phyloP scores from a whole-genome alignment of 2,329 filamentous ascomycete genomes.

The Teratosphaeria gauchensis region DNA sequence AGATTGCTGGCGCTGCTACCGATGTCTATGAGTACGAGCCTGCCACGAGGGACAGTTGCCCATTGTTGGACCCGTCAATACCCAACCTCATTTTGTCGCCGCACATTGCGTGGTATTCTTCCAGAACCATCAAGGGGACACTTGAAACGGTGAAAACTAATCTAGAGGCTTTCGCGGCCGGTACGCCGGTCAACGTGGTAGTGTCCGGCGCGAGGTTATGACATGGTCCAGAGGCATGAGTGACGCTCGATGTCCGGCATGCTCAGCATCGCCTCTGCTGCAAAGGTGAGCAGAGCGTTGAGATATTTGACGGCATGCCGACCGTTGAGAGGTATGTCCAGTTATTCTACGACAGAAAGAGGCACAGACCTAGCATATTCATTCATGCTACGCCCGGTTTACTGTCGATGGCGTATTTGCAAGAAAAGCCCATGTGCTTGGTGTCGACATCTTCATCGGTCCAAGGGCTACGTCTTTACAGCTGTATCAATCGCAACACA shows the following conservation, averaged over 20 bases:
- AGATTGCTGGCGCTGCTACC: conserved; percentile 40
- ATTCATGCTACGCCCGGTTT: not conserved
- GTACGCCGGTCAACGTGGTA: conserved; percentile 31
- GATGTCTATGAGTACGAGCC: conserved; percentile 43
- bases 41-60: conserved; percentile 33
- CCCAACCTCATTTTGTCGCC: conserved; percentile 44
- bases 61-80: conserved; percentile 35
- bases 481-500: too few species aligned
- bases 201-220: conserved; percentile 9
- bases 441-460: too few species aligned
- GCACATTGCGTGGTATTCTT: conserved; percentile 45
- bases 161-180: conserved; percentile 37
- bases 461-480: too few species aligned
- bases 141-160: conserved; percentile 36
- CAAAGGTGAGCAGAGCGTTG: not conserved
- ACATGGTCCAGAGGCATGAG: not conserved
- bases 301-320: not conserved
- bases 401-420: not conserved
- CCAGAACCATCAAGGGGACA: conserved; percentile 39
- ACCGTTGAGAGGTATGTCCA: not conserved
- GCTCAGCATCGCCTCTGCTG: not conserved
- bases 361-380: not conserved
- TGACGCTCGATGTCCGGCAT: not conserved
- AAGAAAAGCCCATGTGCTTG: too few species aligned
- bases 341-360: not conserved